Conservation (phyloP, 441 rosid species). For the Bocquillonia castaneifolia region DNA sequence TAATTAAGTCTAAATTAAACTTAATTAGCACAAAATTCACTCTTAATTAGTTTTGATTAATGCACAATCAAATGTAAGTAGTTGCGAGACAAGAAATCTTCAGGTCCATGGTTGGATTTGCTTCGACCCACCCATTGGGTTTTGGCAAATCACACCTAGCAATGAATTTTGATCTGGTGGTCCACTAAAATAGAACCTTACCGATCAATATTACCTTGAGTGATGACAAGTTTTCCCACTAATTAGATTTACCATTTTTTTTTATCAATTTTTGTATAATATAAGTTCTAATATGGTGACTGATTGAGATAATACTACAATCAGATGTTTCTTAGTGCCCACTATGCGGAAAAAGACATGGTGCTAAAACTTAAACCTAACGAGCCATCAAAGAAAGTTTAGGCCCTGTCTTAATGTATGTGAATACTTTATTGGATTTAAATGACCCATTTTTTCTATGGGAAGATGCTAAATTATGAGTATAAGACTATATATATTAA, state of each 20-base stretch:
- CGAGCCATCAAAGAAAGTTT: conserved; percentile 85
- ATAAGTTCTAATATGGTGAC: background rate
- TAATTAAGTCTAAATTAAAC: no score
- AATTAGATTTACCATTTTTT: background rate
- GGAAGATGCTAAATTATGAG: conserved; percentile 80
- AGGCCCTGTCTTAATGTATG: conserved; percentile 69
- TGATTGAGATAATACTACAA: conserved; percentile 16
- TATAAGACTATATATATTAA: conserved; percentile 12
- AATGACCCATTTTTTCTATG: conserved; percentile 50
- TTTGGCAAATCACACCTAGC: conserved; percentile 89
- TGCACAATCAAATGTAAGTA: no score
- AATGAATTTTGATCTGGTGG: conserved; percentile 84
- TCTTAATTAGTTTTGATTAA: no score
- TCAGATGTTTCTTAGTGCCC: conserved; percentile 84
- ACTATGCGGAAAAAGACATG: conserved; percentile 76
- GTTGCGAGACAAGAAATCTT: conserved; percentile 64
- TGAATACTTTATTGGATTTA: conserved; percentile 42
- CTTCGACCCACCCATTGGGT: conserved; percentile 46
- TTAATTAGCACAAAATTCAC: no score
- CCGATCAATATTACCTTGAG: conserved; percentile 72
- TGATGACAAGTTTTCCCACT: background rate
- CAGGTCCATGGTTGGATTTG: conserved; percentile 85
- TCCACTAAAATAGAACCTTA: conserved; percentile 67
- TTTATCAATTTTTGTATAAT: background rate
- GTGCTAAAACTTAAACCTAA: conserved; percentile 51